Base-by-base conservation (phyloP, 2,329 filamentous ascomycete species). In the Fusarium secorum region DNA sequence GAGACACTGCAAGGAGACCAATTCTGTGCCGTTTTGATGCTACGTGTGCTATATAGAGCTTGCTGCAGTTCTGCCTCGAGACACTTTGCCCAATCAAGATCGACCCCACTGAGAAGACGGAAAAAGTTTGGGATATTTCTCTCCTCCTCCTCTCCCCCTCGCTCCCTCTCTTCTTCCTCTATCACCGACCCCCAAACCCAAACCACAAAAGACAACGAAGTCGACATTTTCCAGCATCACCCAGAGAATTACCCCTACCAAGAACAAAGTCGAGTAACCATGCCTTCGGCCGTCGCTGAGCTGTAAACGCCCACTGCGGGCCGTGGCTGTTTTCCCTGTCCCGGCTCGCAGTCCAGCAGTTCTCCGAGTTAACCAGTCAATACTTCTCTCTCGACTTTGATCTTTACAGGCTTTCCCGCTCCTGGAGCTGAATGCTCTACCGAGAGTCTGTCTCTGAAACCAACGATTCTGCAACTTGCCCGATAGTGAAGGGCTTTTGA, bases 281-380 rank as follows among this genome's bases (percentile, higher is more conserved):
- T 90, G 88, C 89, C 89, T 88, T 89, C 86, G 90, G 90, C 91
- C 87, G 85, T 92, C 91, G 91, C 90, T 93, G 91, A 91, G 92
- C 93, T 95, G 91, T 97, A 94, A 95, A 93, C 88, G 84, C 88
- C 90, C 90, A 91, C 92, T 94, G 89, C 90, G 90, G 90, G 89
- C 86, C 83, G 79, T 82, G 82, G 79, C 79, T 79, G 63, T 58
- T 76, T 78, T 78, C 80, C 78, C 81, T 66, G 76, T 74, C 78
- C 70, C 86, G 88, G 89, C 88, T 88, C 88, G 90, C 89, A 94
- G 93, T 93, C 91, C 91, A 90, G 89, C 91, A 94, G 92, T 91
- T 91, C 91, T 90, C 85, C 89, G 91, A 94, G 87, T 87, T 89
- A 75, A 66, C 81, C 86, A 83, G 83, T 81, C 84, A 85, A 88